Conservation (phyloP, 2,329 filamentous ascomycete species). For the Aspergillus thermomutatus region DNA sequence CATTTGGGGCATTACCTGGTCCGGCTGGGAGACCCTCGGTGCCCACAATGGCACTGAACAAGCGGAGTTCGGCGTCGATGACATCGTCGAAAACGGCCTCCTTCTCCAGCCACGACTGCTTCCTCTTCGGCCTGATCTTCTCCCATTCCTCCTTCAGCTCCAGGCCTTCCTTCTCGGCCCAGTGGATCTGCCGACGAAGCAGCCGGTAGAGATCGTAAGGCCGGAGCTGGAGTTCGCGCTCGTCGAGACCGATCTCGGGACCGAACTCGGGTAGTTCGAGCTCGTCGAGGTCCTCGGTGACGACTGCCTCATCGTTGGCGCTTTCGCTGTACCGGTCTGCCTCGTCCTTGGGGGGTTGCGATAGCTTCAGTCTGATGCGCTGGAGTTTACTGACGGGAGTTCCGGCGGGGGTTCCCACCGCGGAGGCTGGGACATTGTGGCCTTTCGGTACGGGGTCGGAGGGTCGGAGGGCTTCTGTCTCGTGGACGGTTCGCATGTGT, state of each 20-base stretch:
- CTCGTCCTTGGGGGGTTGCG: slow-evolving; percentile 33
- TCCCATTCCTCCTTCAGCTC: slow-evolving; percentile 41
- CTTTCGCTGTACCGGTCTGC: slow-evolving; percentile 25
- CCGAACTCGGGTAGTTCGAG: slow-evolving; percentile 37
- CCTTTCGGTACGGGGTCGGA: slow-evolving; percentile 45
- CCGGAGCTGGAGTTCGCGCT: slow-evolving; percentile 41
- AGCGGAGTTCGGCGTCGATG: slow-evolving; percentile 39
- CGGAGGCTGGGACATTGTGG: slow-evolving; percentile 25
- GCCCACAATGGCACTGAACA: slow-evolving; percentile 30
- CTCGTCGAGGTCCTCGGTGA: slow-evolving; percentile 35
- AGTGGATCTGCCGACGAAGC: slow-evolving; percentile 46
- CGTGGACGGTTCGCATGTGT: slow-evolving; percentile 98
- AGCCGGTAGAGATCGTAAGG: slow-evolving; percentile 44
- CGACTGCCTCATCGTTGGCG: slow-evolving; percentile 23
- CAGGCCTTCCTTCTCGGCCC: slow-evolving; percentile 44
- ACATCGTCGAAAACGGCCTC: slow-evolving; percentile 43
- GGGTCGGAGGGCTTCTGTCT: slow-evolving; percentile 87
- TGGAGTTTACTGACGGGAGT: slow-evolving; percentile 34
- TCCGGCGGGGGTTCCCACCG: slow-evolving; percentile 25
- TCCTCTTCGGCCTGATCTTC: slow-evolving; percentile 34
- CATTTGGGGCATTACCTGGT: slow-evolving; percentile 13
- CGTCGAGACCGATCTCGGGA: slow-evolving; percentile 41
- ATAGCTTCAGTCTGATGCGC: slow-evolving; percentile 42
- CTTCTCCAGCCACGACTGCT: slow-evolving; percentile 41
- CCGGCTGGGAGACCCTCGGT: slow-evolving; percentile 6